Conservation (phyloP, 805 yeast genomes). For the Candida vaughaniae region DNA sequence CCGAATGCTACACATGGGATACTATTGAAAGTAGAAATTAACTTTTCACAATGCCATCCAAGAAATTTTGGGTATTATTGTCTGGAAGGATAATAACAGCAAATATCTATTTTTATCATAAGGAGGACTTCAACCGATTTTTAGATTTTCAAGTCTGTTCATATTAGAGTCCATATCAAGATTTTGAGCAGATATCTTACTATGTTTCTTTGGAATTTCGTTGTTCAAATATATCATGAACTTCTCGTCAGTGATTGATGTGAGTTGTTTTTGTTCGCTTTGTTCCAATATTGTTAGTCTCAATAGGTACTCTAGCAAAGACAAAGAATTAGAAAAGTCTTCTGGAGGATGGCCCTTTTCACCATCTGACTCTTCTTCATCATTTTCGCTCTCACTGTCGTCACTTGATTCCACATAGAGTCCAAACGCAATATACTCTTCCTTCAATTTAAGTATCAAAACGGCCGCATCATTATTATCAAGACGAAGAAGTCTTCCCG, state of each 20-base stretch:
- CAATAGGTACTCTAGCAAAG: slow-evolving; percentile 62
- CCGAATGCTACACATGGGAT: no score
- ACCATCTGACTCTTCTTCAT: slow-evolving; percentile 8
- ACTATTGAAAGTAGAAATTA: no score
- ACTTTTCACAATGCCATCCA: no score
- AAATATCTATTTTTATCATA: no score
- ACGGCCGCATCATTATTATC: slow-evolving; percentile 68
- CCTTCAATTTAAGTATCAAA: slow-evolving; percentile 52
- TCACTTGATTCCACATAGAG: slow-evolving; percentile 1
- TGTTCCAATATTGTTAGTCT: slow-evolving; percentile 60
- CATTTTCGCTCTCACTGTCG: slow-evolving; percentile 9
- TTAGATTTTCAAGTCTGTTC: slow-evolving; percentile 29
- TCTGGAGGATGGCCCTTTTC: slow-evolving; percentile 12
- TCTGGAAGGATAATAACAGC: no score
- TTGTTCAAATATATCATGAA: slow-evolving; percentile 60
- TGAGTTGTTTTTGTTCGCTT: slow-evolving; percentile 53
- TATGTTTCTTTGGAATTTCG: slow-evolving; percentile 31
- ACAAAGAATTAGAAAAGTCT: slow-evolving; percentile 24
- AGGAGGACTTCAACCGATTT: no score
- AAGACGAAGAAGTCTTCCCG: slow-evolving; percentile 61
- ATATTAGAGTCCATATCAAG: slow-evolving; percentile 30
- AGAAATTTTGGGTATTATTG: no score
- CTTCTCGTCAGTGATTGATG: slow-evolving; percentile 64
- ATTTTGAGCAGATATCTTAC: not conserved
- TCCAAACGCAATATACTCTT: slow-evolving; percentile 57